A percentile compares a stretch with the other conserved stretches of the same genome.
phyloP scores from a whole-genome alignment of 1,139 yeast genomes.

The Candida smagusa region DNA sequence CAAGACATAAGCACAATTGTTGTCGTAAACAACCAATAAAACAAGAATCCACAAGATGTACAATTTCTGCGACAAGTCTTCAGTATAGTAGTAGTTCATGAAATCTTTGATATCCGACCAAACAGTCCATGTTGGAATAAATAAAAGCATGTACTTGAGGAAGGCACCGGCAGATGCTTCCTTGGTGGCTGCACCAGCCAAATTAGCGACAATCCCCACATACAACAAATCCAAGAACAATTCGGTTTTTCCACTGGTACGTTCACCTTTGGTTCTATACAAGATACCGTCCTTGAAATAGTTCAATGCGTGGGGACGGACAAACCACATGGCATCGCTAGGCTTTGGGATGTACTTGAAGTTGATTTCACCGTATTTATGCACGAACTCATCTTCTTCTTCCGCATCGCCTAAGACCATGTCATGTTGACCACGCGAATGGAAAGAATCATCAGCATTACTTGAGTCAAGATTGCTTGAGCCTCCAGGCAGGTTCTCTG shows the following conservation, averaged over 20 bases:
- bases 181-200: conserved; percentile 55
- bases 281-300: conserved; percentile 58
- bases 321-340: conserved; percentile 41
- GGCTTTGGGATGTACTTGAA: conserved; percentile 50
- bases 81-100: conserved; percentile 62
- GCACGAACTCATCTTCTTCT: conserved; percentile 46
- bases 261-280: conserved; percentile 54
- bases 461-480: too few relatives aligned
- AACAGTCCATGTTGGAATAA: conserved; percentile 58
- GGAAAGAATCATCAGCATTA: background rate
- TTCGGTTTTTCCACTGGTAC: conserved; percentile 51
- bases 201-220: conserved; percentile 61
- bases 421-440: background rate
- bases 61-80: conserved; percentile 54
- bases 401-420: conserved; percentile 22
- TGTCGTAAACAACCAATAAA: conserved; percentile 51
- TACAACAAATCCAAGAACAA: conserved; percentile 61
- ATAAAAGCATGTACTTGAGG: conserved; percentile 48
- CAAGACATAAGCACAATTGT: conserved; percentile 42
- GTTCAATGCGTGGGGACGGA: conserved; percentile 58
- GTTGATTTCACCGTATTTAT: conserved; percentile 48
- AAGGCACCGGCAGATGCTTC: conserved; percentile 48
- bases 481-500: too few relatives aligned
- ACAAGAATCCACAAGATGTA: conserved; percentile 55
- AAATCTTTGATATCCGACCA: conserved; percentile 67